These are phyloP conservation scores for Tuctoria greenei DNA, from an alignment of 176 grass and related monocot species.

Conservation along the genomic window DNA sequence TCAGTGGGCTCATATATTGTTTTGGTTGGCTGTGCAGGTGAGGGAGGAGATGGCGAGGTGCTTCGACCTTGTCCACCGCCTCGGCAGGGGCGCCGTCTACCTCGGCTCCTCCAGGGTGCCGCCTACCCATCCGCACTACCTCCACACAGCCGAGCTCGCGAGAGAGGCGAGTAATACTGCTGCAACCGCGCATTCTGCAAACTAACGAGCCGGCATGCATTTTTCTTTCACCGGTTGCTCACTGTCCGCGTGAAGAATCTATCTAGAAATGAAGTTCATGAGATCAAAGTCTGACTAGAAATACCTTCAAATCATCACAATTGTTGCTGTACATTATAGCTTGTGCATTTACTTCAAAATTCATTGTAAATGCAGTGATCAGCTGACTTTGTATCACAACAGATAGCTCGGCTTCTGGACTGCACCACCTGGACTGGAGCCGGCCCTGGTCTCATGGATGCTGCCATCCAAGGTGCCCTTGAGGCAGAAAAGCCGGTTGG, in stretches of 20 bases:
- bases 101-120: conserved; percentile 75
- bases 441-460: conserved; percentile 86
- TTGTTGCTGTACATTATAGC: background rate
- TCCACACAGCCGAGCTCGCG: conserved; percentile 56
- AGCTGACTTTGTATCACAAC: background rate
- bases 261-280: background rate
- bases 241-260: background rate
- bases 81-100: conserved; percentile 73
- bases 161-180: conserved; percentile 53
- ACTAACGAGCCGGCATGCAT: background rate
- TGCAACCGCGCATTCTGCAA: background rate
- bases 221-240: no score
- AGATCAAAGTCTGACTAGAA: background rate
- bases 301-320: background rate
- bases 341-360: background rate
- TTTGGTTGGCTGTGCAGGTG: conserved; percentile 43
- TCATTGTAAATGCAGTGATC: background rate
- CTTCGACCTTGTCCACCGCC: conserved; percentile 71
- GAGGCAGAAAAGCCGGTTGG: conserved; percentile 58
- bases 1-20: background rate
- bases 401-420: conserved; percentile 63
- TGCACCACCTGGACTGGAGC: conserved; percentile 89
- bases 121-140: conserved; percentile 55
- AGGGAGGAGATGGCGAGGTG: conserved; percentile 77
- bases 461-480: conserved; percentile 61